Base-by-base conservation (phyloP, 1,139 yeast species). In the Maudiozyma humilis region DNA sequence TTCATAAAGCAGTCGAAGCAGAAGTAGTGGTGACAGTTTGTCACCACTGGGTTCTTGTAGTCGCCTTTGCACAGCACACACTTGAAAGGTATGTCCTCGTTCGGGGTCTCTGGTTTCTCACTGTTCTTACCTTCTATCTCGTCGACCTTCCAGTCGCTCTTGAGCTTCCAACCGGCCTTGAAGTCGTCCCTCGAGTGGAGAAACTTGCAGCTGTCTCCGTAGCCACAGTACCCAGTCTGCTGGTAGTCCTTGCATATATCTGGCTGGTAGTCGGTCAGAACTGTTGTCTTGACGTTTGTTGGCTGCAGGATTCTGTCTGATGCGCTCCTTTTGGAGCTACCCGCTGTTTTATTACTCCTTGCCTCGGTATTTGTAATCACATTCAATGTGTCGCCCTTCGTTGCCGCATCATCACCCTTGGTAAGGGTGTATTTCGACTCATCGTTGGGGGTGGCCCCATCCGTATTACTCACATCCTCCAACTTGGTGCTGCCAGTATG, bases 121-220 rank as follows among this genome's bases (percentile, higher is more conserved):
- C 33, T 25, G 7, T 40, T 45, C 10, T 51, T 42, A 1, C 44
- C 40, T 7, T 33, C 17, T 3, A 25, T 34, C 1, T 34, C 30
- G 17, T 47, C 51, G 7, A 64, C 47, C 52, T 84, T 82, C 96
- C 96, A 87, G 38, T 86, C 95, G 49, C 72, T 73, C 17, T 72
- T 75, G 1, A 80, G 63, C 47, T 83, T 80, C 75, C 82, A 79
- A 18, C 82, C 84, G 34, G 81, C 81, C 50, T 75, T 78, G 64
- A 83, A 84, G 60, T 88, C 96, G 52, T 86, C 96, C 60, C 98
- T 67, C 12, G 85, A 76, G 60, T 93, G 98, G 27, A 91, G 64
- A 62, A 93, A 93, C 66, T 91, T 93, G 68, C 99, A 93, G n/a
- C 94, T 82, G 57, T 93, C 98, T 7, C 99, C 99, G 60, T 82